Percentiles rank a stretch among this genome's conserved stretches.
phyloP scores from a whole-genome alignment of 768 basidiomycete species.

The Auricularia sp. region DNA sequence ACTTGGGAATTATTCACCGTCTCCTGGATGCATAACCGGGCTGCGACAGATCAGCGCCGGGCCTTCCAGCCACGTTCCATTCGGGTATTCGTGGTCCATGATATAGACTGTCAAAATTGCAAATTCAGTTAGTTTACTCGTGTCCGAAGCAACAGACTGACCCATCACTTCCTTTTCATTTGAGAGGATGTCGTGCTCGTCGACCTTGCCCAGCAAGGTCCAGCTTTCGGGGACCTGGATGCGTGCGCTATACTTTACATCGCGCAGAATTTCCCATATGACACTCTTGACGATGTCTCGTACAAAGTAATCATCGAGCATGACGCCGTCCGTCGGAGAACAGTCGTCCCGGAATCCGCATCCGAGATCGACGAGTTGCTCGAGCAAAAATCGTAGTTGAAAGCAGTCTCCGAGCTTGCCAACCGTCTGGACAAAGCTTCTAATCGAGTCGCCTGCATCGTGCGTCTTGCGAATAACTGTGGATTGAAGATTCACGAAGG shows the following conservation, averaged over 20 bases:
- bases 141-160: slow-evolving; percentile 19
- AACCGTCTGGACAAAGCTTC: slow-evolving; percentile 39
- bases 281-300: slow-evolving; percentile 47
- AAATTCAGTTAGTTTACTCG: no score
- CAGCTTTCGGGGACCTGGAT: slow-evolving; percentile 61
- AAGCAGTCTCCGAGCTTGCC: slow-evolving; percentile 36
- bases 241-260: slow-evolving; percentile 66
- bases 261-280: slow-evolving; percentile 54
- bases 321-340: slow-evolving; percentile 17
- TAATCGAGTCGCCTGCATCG: slow-evolving; percentile 49
- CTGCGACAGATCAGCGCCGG: slow-evolving; percentile 55
- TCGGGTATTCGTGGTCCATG: slow-evolving; percentile 36
- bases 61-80: slow-evolving; percentile 50
- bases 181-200: slow-evolving; percentile 55
- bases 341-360: slow-evolving; percentile 33
- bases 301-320: slow-evolving; percentile 48
- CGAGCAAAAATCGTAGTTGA: slow-evolving; percentile 41
- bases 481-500: slow-evolving; percentile 55
- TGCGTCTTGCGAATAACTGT: slow-evolving; percentile 43
- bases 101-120: slow-evolving; percentile 39
- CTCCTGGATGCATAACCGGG: slow-evolving; percentile 68
- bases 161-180: slow-evolving; percentile 57
- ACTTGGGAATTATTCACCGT: slow-evolving; percentile 32
- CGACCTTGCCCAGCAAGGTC: slow-evolving; percentile 70
- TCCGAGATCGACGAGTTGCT: slow-evolving; percentile 34